phyloP scores from a whole-genome alignment of 2,329 filamentous ascomycete species.

The Remersonia thermophila region DNA sequence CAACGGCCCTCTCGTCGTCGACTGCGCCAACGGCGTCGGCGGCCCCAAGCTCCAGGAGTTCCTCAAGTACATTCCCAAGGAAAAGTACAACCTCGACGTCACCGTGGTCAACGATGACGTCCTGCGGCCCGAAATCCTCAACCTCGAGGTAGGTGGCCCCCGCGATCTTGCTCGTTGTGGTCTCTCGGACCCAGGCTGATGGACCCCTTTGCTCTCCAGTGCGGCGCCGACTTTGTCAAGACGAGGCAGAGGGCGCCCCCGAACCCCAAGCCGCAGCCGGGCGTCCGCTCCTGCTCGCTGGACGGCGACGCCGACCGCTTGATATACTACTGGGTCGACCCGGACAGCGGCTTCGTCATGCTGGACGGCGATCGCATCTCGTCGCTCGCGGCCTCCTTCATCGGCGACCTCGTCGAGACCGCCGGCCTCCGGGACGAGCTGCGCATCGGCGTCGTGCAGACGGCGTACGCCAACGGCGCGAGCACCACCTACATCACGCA shows the following conservation, averaged over 20 bases:
- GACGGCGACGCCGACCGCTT: constrained; percentile 94
- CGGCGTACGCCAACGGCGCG: constrained; percentile 92
- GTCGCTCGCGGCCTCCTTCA: constrained; percentile 84
- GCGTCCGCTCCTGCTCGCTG: constrained; percentile 75
- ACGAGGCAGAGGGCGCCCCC: constrained; percentile 87
- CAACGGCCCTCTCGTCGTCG: constrained; percentile 65
- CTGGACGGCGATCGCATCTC: constrained; percentile 95
- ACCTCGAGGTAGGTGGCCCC: constrained; percentile 56
- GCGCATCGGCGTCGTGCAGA: constrained; percentile 90
- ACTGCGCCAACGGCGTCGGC: constrained; percentile 94
- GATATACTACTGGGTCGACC: constrained; percentile 45
- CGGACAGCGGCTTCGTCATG: constrained; percentile 74
- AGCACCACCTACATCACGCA: constrained; percentile 87
- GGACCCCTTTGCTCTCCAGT: constrained; percentile 36
- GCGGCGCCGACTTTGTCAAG: constrained; percentile 94
- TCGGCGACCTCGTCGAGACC: constrained; percentile 72
- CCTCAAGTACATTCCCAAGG: constrained; percentile 65
- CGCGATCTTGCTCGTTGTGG: background rate
- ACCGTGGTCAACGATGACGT: constrained; percentile 89
- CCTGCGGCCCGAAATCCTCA: constrained; percentile 76
- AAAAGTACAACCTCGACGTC: constrained; percentile 62
- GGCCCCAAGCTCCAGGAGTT: constrained; percentile 81
- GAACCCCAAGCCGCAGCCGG: constrained; percentile 61
- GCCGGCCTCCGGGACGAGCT: constrained; percentile 69
- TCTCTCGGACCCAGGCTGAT: constrained; percentile 7